A percentile compares a stretch with the other conserved stretches of the same genome.
phyloP scores from a whole-genome alignment of 306 rosid species.

The Senna siamea region DNA sequence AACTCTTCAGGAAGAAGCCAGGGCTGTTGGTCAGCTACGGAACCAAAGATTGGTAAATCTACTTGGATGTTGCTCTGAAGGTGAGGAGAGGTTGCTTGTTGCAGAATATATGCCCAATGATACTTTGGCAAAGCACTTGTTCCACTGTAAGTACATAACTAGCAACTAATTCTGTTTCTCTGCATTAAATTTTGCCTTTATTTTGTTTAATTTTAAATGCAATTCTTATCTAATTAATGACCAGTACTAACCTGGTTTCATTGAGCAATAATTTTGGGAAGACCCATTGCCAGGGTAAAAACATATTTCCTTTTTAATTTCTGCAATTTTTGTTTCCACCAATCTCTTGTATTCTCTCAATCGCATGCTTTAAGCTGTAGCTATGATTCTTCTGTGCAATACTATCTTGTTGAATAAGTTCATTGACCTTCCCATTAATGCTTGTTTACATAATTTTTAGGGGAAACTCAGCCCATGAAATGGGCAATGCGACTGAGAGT shows the following conservation, averaged over 20 bases:
- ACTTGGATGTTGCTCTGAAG: constrained; percentile 91
- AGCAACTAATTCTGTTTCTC: constrained; percentile 29
- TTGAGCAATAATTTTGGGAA: constrained; percentile 22
- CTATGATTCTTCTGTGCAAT: constrained; percentile 28
- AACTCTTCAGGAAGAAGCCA: constrained; percentile 82
- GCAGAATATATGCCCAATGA: constrained; percentile 93
- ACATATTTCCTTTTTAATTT: not conserved
- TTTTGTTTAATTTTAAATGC: constrained; percentile 18
- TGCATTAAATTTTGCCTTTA: constrained; percentile 22
- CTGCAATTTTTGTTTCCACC: not conserved
- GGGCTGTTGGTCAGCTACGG: constrained; percentile 88
- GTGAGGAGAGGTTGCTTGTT: constrained; percentile 93
- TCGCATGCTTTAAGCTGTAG: constrained; percentile 20
- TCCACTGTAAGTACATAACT: constrained; percentile 75
- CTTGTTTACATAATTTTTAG: constrained; percentile 49
- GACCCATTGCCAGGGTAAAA: not conserved
- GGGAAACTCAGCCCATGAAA: constrained; percentile 95
- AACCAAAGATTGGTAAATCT: constrained; percentile 82
- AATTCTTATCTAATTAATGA: constrained; percentile 17
- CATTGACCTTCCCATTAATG: constrained; percentile 25
- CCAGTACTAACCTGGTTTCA: not conserved
- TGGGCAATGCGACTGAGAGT: constrained; percentile 97
- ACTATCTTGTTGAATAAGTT: constrained; percentile 15
- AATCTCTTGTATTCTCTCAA: constrained; percentile 13
- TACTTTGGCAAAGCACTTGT: constrained; percentile 93